Conservation (phyloP, 345 rosid genomes). For the Camelina hispida region DNA sequence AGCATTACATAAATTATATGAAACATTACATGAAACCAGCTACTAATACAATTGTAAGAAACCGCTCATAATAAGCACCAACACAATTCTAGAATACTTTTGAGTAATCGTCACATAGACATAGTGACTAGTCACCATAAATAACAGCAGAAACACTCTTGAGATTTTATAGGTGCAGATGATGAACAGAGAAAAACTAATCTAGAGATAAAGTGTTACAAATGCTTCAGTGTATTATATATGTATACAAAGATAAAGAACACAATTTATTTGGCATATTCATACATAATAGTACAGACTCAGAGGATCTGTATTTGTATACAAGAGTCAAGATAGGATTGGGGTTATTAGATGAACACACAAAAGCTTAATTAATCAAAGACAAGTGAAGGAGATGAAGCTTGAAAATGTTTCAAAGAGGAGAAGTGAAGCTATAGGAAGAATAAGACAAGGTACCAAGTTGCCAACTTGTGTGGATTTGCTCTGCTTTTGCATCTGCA, state of each 20-base stretch:
- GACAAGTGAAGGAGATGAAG: slow-evolving; percentile 13
- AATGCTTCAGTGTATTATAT: too few species aligned
- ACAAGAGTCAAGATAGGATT: background rate
- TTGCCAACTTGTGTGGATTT: slow-evolving; percentile 81
- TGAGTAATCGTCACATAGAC: too few species aligned
- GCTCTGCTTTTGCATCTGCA: slow-evolving; percentile 64
- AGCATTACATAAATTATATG: too few species aligned
- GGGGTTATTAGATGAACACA: background rate
- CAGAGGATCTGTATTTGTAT: background rate
- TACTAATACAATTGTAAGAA: too few species aligned
- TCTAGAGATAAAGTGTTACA: background rate
- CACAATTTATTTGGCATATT: slow-evolving; percentile 1
- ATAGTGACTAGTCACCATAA: too few species aligned
- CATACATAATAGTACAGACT: background rate
- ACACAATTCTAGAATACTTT: too few species aligned
- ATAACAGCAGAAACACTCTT: too few species aligned
- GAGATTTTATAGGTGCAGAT: too few species aligned
- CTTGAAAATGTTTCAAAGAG: slow-evolving; percentile 35
- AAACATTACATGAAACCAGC: too few species aligned
- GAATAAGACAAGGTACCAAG: slow-evolving; percentile 74
- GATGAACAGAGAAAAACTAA: slow-evolving; percentile 2
- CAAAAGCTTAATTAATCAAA: background rate
- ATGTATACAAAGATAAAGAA: too few species aligned
- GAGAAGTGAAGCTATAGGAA: slow-evolving; percentile 68
- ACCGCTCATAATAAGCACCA: too few species aligned